These are phyloP conservation scores for Lactarius hatsudake DNA, from an alignment of 768 basidiomycete genomes.

Conservation along the genomic window DNA sequence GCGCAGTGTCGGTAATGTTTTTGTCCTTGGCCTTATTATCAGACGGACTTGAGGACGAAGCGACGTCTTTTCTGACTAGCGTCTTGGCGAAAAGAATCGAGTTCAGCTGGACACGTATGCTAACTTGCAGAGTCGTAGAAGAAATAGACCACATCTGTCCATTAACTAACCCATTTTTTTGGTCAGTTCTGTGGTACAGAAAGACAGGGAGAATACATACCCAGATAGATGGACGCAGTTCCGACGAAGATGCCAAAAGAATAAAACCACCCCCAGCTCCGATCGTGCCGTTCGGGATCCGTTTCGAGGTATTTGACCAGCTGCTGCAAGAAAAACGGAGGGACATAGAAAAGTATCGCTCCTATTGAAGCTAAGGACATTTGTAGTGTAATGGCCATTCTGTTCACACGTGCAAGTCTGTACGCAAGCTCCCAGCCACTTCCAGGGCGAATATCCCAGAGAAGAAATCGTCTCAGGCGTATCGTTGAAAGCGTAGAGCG, in stretches of 20 bases:
- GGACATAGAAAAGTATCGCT: constrained; percentile 62
- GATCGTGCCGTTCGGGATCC: constrained; percentile 53
- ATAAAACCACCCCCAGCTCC: constrained; percentile 75
- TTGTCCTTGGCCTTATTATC: constrained; percentile 30
- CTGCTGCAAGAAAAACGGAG: constrained; percentile 57
- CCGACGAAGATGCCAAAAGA: constrained; percentile 50
- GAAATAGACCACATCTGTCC: constrained; percentile 71
- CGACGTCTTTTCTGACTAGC: constrained; percentile 79
- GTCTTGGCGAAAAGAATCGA: constrained; percentile 83
- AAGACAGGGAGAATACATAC: constrained; percentile 36
- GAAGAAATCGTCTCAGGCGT: constrained; percentile 46
- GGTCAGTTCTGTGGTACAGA: constrained; percentile 15
- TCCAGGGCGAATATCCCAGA: constrained; percentile 59
- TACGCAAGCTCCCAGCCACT: constrained; percentile 65
- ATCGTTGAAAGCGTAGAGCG: constrained; percentile 50
- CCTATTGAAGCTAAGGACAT: constrained; percentile 50
- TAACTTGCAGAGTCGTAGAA: constrained; percentile 66
- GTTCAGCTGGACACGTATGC: constrained; percentile 74
- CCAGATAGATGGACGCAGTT: constrained; percentile 42
- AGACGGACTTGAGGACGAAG: constrained; percentile 49
- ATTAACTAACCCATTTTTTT: constrained; percentile 42
- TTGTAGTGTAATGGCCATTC: constrained; percentile 39
- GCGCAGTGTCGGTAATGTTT: constrained; percentile 18
- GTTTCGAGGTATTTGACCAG: constrained; percentile 65
- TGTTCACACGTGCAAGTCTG: constrained; percentile 59